Percentiles rank a stretch among this genome's conserved stretches.
phyloP scores from a whole-genome alignment of 2,329 filamentous ascomycete genomes.

The Aspergillus sp. region DNA sequence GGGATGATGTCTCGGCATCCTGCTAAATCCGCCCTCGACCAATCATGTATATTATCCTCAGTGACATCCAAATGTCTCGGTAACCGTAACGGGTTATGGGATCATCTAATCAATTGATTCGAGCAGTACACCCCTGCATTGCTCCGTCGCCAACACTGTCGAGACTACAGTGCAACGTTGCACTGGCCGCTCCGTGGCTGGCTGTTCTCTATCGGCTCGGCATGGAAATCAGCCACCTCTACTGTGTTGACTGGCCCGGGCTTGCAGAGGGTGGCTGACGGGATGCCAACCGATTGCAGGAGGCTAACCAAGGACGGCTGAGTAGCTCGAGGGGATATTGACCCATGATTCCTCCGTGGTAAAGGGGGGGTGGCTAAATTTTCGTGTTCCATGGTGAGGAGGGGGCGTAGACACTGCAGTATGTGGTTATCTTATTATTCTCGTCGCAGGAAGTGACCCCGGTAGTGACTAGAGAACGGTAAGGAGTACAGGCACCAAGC shows the following conservation, averaged over 20 bases:
- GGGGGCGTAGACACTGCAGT: not conserved
- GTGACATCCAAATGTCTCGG: slow-evolving; percentile 2
- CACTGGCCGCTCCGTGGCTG: not conserved
- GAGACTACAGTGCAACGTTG: slow-evolving; percentile 1
- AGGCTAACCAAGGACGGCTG: not conserved
- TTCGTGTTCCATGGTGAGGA: not conserved
- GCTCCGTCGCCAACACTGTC: not conserved
- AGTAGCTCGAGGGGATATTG: not conserved
- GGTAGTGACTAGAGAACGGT: not conserved
- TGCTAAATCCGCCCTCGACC: not conserved
- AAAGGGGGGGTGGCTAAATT: not conserved
- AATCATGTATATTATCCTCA: slow-evolving; percentile 3
- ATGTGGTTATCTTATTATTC: no score
- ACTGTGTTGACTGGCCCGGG: not conserved
- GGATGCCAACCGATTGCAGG: not conserved
- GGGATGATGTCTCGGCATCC: slow-evolving; percentile 7
- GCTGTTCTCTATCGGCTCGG: not conserved
- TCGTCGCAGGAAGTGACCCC: not conserved
- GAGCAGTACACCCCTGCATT: not conserved
- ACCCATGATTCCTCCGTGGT: not conserved
- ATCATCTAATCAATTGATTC: slow-evolving; percentile 6
- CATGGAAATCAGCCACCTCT: not conserved
- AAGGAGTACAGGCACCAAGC: not conserved
- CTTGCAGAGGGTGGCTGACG: slow-evolving; percentile 4
- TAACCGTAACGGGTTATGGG: slow-evolving; percentile 5